phyloP scores from a whole-genome alignment of 2,329 filamentous ascomycete genomes.

The Xylaria digitata region DNA sequence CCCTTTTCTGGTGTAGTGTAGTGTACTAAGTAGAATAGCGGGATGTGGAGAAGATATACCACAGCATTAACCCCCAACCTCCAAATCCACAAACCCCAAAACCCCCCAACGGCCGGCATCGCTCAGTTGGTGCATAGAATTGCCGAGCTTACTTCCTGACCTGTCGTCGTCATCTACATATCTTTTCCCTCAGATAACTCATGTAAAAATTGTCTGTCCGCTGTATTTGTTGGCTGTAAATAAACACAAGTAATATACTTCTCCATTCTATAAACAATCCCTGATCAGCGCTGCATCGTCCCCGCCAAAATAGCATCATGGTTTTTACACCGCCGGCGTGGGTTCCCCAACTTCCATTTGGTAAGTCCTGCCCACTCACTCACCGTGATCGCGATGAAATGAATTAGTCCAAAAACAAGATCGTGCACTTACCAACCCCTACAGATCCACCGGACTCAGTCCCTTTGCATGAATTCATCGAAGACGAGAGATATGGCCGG shows the following conservation, averaged over 20 bases:
- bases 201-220: neutral
- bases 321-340: constrained; percentile 48
- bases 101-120: constrained; percentile 22
- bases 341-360: constrained; percentile 48
- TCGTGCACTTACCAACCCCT: neutral
- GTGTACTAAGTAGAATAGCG: too few relatives aligned
- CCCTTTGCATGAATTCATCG: constrained; percentile 76
- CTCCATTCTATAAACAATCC: neutral
- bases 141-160: neutral
- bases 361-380: constrained; percentile 36
- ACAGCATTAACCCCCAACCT: neutral
- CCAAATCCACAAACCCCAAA: neutral
- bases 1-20: constrained; percentile 10
- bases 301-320: constrained; percentile 38
- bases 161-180: constrained; percentile 1
- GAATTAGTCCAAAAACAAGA: neutral
- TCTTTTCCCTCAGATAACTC: neutral
- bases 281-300: too few relatives aligned
- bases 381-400: neutral
- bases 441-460: constrained; percentile 69
- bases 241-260: too few relatives aligned
- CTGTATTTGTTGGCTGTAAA: neutral
- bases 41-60: constrained; percentile 2
- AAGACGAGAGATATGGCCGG: constrained; percentile 74
- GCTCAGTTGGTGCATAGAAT: constrained; percentile 4